Base-by-base conservation (phyloP, 2,329 filamentous ascomycete species). In the Fusarium pininemorale region DNA sequence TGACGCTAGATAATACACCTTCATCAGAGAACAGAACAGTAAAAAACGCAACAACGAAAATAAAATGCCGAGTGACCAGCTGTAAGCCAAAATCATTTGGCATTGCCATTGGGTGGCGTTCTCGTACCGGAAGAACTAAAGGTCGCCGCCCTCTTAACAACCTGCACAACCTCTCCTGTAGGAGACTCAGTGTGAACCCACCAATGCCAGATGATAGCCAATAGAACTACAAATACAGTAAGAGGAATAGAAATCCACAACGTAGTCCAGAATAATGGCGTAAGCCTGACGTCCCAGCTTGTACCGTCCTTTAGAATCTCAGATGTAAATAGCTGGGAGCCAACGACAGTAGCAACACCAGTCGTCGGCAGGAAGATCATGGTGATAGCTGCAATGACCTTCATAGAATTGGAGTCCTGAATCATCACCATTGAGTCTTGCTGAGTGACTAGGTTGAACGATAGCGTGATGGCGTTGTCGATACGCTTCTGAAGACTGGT, bases 351-450 rank as follows among this genome's bases (percentile, higher is more conserved):
- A 14, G 83, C 81, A 13, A 84, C 81, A 1, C 77, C 79, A 5
- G 80, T 82, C 1, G 81, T 82, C 3, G 83, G 83, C 1, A 84
- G 54, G 66, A 84, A 84, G 11, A 84, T 59, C 63, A 84, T 78
- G 11, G 82, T 83, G 26, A 84, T 80, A 41, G 77, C 76, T 7
- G 83, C 80, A 37, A 84, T 82, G 11, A 82, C 78, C 56, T 80
- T 82, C 80, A 83, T 83, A 18, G 79, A 79, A n/a, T 76, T 80
- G 28, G 81, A 80, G 56, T 83, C 82, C 16, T 81, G 78, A 9
- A 78, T 77, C 78, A 81, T 81, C 16, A 79, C 71, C 73, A 77
- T 77, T 3, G 81, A 82, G 67, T 83, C 80, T 63, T 83, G 81
- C 56, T 82, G 81, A 3, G 82, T 79, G 10, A 83, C 79, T 0